phyloP scores from a whole-genome alignment of 371 early-diverging fungal genomes.

The Saksenaea oblongispora region DNA sequence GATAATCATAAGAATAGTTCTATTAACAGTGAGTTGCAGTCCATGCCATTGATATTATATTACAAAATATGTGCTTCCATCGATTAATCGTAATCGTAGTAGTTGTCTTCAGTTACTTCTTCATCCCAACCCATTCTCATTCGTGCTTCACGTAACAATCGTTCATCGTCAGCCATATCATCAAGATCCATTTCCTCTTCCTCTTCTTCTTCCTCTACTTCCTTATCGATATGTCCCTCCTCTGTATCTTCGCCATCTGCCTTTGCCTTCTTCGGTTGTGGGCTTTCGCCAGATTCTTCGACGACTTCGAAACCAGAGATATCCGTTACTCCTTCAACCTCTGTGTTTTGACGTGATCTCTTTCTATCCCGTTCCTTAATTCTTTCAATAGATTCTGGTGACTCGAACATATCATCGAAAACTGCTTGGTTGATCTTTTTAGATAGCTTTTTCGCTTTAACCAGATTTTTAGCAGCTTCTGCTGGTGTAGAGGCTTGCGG shows the following conservation, averaged over 20 bases:
- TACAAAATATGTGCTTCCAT: background rate
- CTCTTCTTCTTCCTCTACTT: slow-evolving; percentile 38
- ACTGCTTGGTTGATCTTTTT: slow-evolving; percentile 91
- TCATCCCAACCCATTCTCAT: slow-evolving; percentile 37
- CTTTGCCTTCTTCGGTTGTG: slow-evolving; percentile 18
- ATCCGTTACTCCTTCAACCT: slow-evolving; percentile 18
- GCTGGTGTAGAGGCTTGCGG: slow-evolving; percentile 57
- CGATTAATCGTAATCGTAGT: slow-evolving; percentile 30
- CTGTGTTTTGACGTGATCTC: slow-evolving; percentile 8
- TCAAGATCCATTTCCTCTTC: slow-evolving; percentile 48
- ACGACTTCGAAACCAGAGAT: slow-evolving; percentile 44
- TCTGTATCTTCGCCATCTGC: slow-evolving; percentile 9
- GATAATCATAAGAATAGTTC: background rate
- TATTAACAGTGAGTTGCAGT: background rate
- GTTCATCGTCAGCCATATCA: slow-evolving; percentile 50
- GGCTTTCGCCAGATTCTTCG: slow-evolving; percentile 47
- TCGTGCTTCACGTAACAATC: slow-evolving; percentile 29
- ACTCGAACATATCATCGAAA: slow-evolving; percentile 74
- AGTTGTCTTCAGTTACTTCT: slow-evolving; percentile 22
- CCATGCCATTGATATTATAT: background rate
- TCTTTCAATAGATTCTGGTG: slow-evolving; percentile 47
- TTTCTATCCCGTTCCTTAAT: slow-evolving; percentile 42
- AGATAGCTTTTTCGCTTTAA: slow-evolving; percentile 71
- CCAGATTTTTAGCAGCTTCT: slow-evolving; percentile 77
- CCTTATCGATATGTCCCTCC: slow-evolving; percentile 14